Percentiles rank a stretch among this genome's conserved stretches.
phyloP scores from a whole-genome alignment of 1,284 basidiomycete genomes.

The Cerioporus squamosus region DNA sequence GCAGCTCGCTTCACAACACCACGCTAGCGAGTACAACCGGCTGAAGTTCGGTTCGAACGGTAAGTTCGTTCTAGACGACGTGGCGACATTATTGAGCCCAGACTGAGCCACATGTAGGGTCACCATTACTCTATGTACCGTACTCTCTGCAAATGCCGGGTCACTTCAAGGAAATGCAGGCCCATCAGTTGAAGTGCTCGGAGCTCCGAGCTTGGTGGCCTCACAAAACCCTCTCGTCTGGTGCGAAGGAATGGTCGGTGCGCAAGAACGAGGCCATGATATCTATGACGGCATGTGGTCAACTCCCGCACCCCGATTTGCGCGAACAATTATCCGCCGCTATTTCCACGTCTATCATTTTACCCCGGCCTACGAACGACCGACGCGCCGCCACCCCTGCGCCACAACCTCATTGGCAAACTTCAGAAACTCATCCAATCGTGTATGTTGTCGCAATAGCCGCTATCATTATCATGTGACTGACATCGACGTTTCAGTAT shows the following conservation, averaged over 20 bases:
- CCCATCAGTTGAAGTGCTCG: slow-evolving; percentile 57
- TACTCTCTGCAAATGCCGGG: slow-evolving; percentile 73
- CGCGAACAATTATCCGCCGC: slow-evolving; percentile 57
- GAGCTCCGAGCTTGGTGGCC: slow-evolving; percentile 60
- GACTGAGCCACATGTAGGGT: slow-evolving; percentile 43
- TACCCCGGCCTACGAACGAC: slow-evolving; percentile 19
- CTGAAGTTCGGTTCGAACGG: slow-evolving; percentile 77
- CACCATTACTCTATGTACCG: slow-evolving; percentile 66
- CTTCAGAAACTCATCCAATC: slow-evolving; percentile 84
- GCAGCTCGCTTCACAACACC: slow-evolving; percentile 78
- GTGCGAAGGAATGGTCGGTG: no score
- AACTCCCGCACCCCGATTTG: slow-evolving; percentile 35
- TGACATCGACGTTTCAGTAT: no score
- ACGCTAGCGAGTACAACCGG: slow-evolving; percentile 76
- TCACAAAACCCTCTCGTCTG: slow-evolving; percentile 24
- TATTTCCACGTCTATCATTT: slow-evolving; percentile 49
- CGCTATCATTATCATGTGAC: no score
- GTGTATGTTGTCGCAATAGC: slow-evolving; percentile 57
- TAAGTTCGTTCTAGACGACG: slow-evolving; percentile 27
- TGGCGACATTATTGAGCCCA: not conserved
- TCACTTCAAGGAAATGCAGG: slow-evolving; percentile 61
- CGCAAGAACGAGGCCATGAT: not conserved
- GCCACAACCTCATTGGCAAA: slow-evolving; percentile 38
- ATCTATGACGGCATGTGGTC: slow-evolving; percentile 27
- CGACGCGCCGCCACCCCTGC: not conserved